These are phyloP conservation scores for Rubus parviflorus DNA, from an alignment of 306 rosid species.

Conservation along the genomic window DNA sequence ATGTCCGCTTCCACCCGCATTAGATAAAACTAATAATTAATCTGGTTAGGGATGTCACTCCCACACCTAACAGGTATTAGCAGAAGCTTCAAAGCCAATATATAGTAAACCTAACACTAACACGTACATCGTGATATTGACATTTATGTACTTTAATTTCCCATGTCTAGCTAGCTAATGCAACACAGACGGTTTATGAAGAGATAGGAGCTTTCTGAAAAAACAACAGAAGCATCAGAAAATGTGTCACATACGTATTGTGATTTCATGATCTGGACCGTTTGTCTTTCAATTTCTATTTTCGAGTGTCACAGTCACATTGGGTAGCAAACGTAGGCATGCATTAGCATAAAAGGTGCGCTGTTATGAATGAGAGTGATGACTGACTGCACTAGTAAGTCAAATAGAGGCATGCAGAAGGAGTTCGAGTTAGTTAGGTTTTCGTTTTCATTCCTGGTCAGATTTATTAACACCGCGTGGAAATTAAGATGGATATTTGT, in stretches of 20 bases:
- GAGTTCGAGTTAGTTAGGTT: background rate
- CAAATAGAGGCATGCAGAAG: background rate
- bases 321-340: background rate
- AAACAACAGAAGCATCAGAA: background rate
- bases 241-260: background rate
- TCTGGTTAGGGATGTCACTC: constrained; percentile 1
- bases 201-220: background rate
- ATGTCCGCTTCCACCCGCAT: constrained; percentile 21
- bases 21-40: background rate
- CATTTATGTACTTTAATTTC: background rate
- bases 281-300: background rate
- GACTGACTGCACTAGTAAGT: background rate
- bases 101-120: background rate
- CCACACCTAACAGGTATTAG: background rate
- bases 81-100: background rate
- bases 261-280: background rate
- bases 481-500: background rate
- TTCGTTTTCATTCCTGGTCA: background rate
- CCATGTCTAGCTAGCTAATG: background rate
- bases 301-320: background rate
- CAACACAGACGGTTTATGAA: background rate
- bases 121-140: background rate
- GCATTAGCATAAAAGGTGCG: background rate
- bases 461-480: background rate
- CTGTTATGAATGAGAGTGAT: background rate